Evolutionary conservation across 2,329 filamentous ascomycete species (phyloP).

Genomic region (Fusarium sp.): DNA sequence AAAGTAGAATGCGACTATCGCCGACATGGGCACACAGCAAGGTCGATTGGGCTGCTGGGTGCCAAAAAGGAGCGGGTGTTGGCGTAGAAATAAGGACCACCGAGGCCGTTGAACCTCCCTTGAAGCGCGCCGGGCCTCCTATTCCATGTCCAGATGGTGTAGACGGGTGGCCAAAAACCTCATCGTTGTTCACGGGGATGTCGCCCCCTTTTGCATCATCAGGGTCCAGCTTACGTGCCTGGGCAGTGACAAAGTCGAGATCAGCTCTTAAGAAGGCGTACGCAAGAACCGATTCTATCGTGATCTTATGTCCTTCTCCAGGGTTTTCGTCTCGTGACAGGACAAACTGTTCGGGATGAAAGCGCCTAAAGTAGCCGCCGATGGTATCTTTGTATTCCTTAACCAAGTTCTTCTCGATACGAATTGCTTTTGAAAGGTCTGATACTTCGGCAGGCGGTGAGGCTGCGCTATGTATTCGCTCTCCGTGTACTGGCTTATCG

Average conservation of each 20-base stretch:
- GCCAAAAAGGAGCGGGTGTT: conserved; percentile 93
- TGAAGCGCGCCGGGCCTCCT: conserved; percentile 83
- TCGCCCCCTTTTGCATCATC: conserved; percentile 79
- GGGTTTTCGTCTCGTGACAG: conserved; percentile 53
- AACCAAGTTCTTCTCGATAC: conserved; percentile 79
- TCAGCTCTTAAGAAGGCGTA: conserved; percentile 96
- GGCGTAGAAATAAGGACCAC: conserved; percentile 92
- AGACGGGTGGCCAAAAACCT: conserved; percentile 77
- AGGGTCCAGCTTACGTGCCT: conserved; percentile 83
- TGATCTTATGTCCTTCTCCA: conserved; percentile 60
- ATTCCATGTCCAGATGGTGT: conserved; percentile 73
- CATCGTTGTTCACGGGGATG: conserved; percentile 84
- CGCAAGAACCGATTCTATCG: conserved; percentile 82
- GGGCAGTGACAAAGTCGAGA: conserved; percentile 91
- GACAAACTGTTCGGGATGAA: conserved; percentile 83
- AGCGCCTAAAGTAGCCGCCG: conserved; percentile 94
- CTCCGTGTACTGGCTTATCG: conserved; percentile 55
- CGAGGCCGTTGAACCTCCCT: conserved; percentile 93
- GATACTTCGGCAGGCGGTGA: conserved; percentile 65
- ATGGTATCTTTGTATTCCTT: conserved; percentile 85
- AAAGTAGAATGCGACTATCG: conserved; percentile 91
- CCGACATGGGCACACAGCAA: conserved; percentile 91
- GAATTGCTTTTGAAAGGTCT: conserved; percentile 71
- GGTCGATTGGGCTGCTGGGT: conserved; percentile 86
- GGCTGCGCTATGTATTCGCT: conserved; percentile 55